phyloP scores from a whole-genome alignment of 345 rosid genomes.

The Acer saccharum region DNA sequence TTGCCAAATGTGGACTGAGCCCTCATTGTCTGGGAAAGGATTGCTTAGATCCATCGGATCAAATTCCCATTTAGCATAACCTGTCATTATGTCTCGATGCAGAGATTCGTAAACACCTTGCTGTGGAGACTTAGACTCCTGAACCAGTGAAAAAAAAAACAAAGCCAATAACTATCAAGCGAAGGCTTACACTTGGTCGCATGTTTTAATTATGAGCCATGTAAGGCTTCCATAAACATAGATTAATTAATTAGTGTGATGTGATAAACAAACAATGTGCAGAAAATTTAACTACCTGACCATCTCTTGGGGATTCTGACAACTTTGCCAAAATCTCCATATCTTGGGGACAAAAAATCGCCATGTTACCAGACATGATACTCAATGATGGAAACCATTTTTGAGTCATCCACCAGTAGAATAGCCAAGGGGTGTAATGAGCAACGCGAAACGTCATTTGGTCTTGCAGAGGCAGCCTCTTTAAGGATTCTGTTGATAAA shows the following conservation, averaged over 20 bases:
- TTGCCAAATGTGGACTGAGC: constrained; percentile 80
- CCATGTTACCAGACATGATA: constrained; percentile 41
- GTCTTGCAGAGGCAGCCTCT: constrained; percentile 40
- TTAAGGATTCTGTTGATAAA: constrained; percentile 37
- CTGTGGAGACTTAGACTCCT: constrained; percentile 56
- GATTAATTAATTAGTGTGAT: not conserved
- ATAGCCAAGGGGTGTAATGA: constrained; percentile 68
- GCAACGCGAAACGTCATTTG: constrained; percentile 70
- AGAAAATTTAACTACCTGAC: constrained; percentile 45
- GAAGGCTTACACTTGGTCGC: not conserved
- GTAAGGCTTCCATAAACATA: not conserved
- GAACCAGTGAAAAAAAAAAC: constrained; percentile 12
- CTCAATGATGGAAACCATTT: constrained; percentile 70
- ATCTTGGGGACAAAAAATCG: constrained; percentile 49
- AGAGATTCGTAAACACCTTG: constrained; percentile 76
- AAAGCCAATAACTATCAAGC: constrained; percentile 4
- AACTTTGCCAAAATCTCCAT: constrained; percentile 36
- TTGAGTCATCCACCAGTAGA: constrained; percentile 89
- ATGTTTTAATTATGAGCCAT: not conserved
- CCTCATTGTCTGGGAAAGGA: constrained; percentile 58
- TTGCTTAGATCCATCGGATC: constrained; percentile 61
- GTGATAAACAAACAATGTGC: not conserved
- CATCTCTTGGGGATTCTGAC: constrained; percentile 39
- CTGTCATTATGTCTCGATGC: constrained; percentile 57
- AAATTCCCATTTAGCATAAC: constrained; percentile 80